These are phyloP conservation scores for Paxillus rubicundulus DNA, from an alignment of 768 basidiomycete species.

Conservation along the genomic window DNA sequence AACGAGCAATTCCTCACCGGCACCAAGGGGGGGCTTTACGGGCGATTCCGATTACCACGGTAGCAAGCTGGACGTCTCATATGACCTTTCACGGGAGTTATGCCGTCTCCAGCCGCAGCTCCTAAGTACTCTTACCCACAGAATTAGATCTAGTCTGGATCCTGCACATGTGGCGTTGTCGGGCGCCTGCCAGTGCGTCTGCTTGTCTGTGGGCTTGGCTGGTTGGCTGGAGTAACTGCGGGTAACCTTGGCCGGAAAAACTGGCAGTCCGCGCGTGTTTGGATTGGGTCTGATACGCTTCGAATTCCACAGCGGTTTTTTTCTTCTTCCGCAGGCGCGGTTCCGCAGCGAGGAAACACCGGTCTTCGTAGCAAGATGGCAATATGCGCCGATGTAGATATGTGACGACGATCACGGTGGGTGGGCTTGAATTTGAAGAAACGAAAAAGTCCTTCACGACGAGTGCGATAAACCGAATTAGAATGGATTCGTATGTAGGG, in stretches of 20 bases:
- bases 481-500: not conserved
- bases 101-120: not conserved
- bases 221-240: not conserved
- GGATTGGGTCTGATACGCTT: not conserved
- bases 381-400: not conserved
- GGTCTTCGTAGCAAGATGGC: not conserved
- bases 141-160: conserved; percentile 17
- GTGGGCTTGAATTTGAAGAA: not conserved
- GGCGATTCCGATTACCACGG: conserved; percentile 24
- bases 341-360: conserved; percentile 10
- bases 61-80: conserved; percentile 7
- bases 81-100: conserved; percentile 19
- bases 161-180: conserved; percentile 10
- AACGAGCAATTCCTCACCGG: not conserved
- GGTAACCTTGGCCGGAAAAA: not conserved
- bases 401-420: too few relatives aligned
- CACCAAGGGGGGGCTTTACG: conserved; percentile 3
- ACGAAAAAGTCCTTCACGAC: not conserved
- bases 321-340: not conserved
- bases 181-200: conserved; percentile 9
- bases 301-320: conserved; percentile 10
- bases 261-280: conserved; percentile 10
- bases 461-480: conserved; percentile 1
- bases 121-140: not conserved
- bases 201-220: not conserved